Conservation (phyloP, 768 basidiomycete genomes). For the Suillus alpinus region DNA sequence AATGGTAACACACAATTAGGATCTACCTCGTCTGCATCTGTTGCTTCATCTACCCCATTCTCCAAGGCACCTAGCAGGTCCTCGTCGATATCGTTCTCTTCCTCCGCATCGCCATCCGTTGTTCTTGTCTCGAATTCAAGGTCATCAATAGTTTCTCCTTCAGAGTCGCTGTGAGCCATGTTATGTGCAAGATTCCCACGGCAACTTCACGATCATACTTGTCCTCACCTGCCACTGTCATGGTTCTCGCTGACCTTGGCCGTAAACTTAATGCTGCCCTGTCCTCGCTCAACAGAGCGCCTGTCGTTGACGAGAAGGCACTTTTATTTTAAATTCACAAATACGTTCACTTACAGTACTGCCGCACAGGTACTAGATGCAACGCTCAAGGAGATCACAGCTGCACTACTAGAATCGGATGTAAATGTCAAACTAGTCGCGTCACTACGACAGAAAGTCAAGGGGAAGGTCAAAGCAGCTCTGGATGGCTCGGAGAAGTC, state of each 20-base stretch:
- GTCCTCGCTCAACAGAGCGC: conserved; percentile 80
- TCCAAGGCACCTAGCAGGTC: conserved; percentile 61
- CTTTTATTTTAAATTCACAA: conserved; percentile 13
- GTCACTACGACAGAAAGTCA: conserved; percentile 83
- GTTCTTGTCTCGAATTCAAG: conserved; percentile 47
- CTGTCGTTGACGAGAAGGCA: conserved; percentile 91
- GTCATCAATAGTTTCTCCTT: conserved; percentile 61
- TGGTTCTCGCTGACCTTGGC: conserved; percentile 97
- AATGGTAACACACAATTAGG: neutral
- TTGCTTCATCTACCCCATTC: conserved; percentile 55
- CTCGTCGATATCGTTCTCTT: conserved; percentile 53
- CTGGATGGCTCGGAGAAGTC: conserved; percentile 72
- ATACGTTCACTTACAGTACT: conserved; percentile 10
- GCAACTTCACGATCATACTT: conserved; percentile 10
- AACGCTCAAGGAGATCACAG: conserved; percentile 91
- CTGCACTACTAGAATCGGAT: conserved; percentile 92
- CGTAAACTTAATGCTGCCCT: conserved; percentile 92
- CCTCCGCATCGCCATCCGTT: conserved; percentile 45
- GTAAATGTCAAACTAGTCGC: conserved; percentile 98
- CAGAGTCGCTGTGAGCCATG: conserved; percentile 61
- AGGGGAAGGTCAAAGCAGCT: conserved; percentile 81
- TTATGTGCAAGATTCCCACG: conserved; percentile 29
- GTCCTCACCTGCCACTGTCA: conserved; percentile 31
- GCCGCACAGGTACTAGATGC: conserved; percentile 80
- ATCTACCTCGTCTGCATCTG: conserved; percentile 71